Conservation (phyloP, 2,329 filamentous ascomycete species). For the Fusarium tjaetaba region DNA sequence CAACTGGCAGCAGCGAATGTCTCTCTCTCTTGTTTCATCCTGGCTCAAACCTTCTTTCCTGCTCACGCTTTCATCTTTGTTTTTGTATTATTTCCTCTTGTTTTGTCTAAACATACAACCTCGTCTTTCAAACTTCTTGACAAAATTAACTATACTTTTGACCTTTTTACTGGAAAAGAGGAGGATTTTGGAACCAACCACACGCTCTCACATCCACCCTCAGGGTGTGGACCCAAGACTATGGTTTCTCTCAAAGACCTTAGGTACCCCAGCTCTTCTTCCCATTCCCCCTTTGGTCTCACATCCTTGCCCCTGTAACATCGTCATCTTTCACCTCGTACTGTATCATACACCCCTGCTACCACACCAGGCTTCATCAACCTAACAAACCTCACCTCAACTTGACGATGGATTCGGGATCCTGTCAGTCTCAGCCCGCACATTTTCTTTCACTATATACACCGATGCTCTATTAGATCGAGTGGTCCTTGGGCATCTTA, state of each 20-base stretch:
- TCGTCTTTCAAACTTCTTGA: not conserved
- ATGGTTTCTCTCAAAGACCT: slow-evolving; percentile 16
- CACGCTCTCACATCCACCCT: not conserved
- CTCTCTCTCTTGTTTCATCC: not conserved
- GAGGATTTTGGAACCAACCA: not conserved
- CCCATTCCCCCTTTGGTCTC: slow-evolving; percentile 7
- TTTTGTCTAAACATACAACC: not conserved
- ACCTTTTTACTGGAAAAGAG: not conserved
- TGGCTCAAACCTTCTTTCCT: slow-evolving; percentile 5
- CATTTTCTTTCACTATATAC: not conserved
- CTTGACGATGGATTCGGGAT: not conserved
- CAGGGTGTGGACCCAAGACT: slow-evolving; percentile 17
- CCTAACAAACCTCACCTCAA: not conserved
- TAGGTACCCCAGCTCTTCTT: slow-evolving; percentile 28
- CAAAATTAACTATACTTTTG: not conserved
- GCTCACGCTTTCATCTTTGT: slow-evolving; percentile 3
- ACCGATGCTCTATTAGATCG: not conserved
- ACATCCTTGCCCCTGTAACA: slow-evolving; percentile 13
- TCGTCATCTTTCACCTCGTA: slow-evolving; percentile 9
- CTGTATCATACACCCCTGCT: slow-evolving; percentile 13
- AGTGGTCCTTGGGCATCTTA: not conserved
- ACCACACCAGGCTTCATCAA: slow-evolving; percentile 4
- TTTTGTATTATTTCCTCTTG: slow-evolving; percentile 4
- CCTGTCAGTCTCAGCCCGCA: not conserved
- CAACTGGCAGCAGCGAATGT: slow-evolving; percentile 15